Percentiles rank a stretch among this genome's conserved stretches.
Conservation (phyloP, 1,139 yeast genomes). For the Kodamaea derodonti region DNA sequence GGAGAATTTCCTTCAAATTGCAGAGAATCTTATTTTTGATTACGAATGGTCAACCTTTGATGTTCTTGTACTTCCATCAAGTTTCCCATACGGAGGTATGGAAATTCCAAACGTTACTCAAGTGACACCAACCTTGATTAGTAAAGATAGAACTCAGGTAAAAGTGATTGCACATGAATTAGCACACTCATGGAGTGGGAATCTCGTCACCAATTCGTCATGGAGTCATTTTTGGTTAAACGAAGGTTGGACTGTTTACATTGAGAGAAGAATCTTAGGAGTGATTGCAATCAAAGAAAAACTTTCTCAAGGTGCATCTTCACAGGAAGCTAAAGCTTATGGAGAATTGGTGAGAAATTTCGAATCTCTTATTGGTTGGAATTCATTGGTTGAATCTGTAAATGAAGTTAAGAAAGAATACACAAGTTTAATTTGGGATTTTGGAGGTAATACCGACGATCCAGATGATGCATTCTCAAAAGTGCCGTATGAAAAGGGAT, state of each 20-base stretch:
- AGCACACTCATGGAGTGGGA: constrained; percentile 40
- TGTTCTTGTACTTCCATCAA: constrained; percentile 30
- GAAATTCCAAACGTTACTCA: constrained; percentile 38
- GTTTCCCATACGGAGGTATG: constrained; percentile 41
- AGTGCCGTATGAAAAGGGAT: constrained; percentile 37
- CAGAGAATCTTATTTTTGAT: constrained; percentile 29
- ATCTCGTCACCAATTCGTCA: constrained; percentile 33
- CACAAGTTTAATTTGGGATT: constrained; percentile 29
- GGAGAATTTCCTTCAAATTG: constrained; percentile 32
- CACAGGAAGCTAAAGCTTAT: constrained; percentile 16
- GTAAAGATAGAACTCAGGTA: constrained; percentile 33
- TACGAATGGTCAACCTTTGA: constrained; percentile 35
- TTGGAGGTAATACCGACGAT: constrained; percentile 16
- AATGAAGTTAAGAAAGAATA: constrained; percentile 17
- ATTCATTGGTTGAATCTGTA: constrained; percentile 22
- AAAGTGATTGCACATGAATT: constrained; percentile 37
- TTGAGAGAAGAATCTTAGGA: constrained; percentile 33
- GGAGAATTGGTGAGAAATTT: constrained; percentile 34
- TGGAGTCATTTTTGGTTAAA: constrained; percentile 41
- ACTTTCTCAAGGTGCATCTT: constrained; percentile 14
- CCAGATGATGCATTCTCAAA: constrained; percentile 36
- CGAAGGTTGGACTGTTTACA: constrained; percentile 40
- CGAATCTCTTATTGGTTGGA: constrained; percentile 30
- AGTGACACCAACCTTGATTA: constrained; percentile 34
- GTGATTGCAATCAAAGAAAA: constrained; percentile 28